Evolutionary conservation across 352 stramenopile species (phyloP), one percentile per base, ranked within the genome.

Genomic region (Globisporangium paroecandrum): DNA sequence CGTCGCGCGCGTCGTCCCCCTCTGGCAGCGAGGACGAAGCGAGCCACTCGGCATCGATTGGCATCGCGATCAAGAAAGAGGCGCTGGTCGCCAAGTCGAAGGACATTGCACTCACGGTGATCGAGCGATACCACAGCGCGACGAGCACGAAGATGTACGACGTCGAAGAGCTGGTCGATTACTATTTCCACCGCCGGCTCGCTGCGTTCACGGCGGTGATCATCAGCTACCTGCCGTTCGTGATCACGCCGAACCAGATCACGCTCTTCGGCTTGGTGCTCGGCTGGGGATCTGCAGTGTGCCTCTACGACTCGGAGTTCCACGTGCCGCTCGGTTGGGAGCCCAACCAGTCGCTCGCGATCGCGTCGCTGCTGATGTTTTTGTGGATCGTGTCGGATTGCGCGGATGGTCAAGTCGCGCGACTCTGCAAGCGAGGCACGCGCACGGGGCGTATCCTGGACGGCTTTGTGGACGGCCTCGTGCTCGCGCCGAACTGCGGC

Each of bases 131-230:
- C 71, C 67, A 87, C 55, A 82, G 77, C 53, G 86, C 86, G 34
- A 89, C 80, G 54, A 83, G 72, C 49, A 93, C 84, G 58, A 94
- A 94, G 72, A 93, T 94, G 86, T 94, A 93, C 74, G 86, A 94
- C 65, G 86, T 94, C 55, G 86, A 94, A 67, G 86, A 94, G 78
- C 73, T 94, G 22, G 76, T 94, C 25, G 86, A 94, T 68, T 94
- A 87, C 65, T 94, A 93, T 58, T 92, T 91, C 73, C 86, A 94
- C 66, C 82, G 86, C 27, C 84, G 86, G 6, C 74, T 94, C 46
- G 86, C 86, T 0, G 86, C 86, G 24, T 76, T 94, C 29, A 75
- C 74, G 25, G 85, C 86, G 38, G 84, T 93, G 49, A 73, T 93
- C 58, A 88, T 94, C 69, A 93, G 85, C 70, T 94, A 94, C 71